Evolutionary conservation across 2,329 filamentous ascomycete species (phyloP).

Genomic region (Teratosphaeria epicoccoides): DNA sequence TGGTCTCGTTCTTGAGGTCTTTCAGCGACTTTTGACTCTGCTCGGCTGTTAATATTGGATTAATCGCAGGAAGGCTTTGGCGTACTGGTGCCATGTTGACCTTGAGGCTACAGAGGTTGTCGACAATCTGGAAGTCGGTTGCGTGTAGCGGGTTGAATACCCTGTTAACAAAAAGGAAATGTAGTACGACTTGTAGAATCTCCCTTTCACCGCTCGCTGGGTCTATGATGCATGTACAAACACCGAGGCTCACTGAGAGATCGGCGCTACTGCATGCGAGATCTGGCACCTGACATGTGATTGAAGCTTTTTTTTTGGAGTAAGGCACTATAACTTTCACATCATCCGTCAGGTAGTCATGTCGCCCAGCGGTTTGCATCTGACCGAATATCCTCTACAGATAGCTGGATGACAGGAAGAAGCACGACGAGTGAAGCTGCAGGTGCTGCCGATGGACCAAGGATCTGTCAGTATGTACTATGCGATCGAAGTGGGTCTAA

Average conservation of each 20-base stretch:
- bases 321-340: too few relatives aligned
- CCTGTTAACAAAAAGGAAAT: too few relatives aligned
- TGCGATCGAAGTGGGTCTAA: background rate
- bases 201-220: too few relatives aligned
- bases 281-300: background rate
- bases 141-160: too few relatives aligned
- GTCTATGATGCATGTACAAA: background rate
- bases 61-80: background rate
- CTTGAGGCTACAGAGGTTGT: background rate
- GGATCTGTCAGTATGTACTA: background rate
- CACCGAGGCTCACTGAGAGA: background rate
- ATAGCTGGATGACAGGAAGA: too few relatives aligned
- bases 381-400: too few relatives aligned
- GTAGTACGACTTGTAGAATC: too few relatives aligned
- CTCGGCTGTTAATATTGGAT: background rate
- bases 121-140: too few relatives aligned
- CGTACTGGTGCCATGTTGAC: background rate
- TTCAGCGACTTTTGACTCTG: constrained; percentile 12
- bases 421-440: too few relatives aligned
- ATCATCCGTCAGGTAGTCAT: too few relatives aligned
- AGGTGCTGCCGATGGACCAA: too few relatives aligned
- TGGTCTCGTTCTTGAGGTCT: constrained; percentile 10
- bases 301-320: background rate
- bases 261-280: background rate
- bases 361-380: too few relatives aligned